Evolutionary conservation across 2,329 filamentous ascomycete species (phyloP).

Genomic region (Aschersonia sp.): DNA sequence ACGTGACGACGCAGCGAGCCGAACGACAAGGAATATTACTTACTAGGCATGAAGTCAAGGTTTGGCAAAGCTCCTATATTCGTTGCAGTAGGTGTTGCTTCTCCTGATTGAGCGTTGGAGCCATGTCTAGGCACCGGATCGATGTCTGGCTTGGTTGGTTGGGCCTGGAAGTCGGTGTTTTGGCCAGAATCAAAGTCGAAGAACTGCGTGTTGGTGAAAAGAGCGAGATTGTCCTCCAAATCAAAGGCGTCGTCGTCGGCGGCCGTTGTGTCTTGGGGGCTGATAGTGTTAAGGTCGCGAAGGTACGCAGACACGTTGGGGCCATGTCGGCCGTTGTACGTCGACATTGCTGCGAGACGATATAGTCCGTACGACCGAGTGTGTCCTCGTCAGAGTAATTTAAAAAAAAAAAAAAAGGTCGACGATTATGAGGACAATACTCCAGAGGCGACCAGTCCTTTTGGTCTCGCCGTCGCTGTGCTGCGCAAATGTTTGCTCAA

Average conservation of each 20-base stretch:
- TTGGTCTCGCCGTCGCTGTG: no score
- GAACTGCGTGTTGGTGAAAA: conserved; percentile 75
- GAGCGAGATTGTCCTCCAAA: conserved; percentile 57
- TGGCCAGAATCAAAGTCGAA: conserved; percentile 63
- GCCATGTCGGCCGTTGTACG: conserved; percentile 61
- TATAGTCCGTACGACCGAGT: no score
- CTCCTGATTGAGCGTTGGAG: conserved; percentile 20
- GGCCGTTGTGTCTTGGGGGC: conserved; percentile 39
- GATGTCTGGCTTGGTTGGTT: conserved; percentile 27
- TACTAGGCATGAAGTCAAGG: conserved; percentile 37
- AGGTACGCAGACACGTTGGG: conserved; percentile 87
- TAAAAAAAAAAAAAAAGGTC: no score
- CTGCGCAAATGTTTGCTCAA: no score
- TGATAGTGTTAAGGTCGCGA: conserved; percentile 66
- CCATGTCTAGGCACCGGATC: conserved; percentile 12
- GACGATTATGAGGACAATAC: no score
- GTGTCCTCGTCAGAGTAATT: no score
- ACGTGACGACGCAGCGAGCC: not conserved
- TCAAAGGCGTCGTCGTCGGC: conserved; percentile 41
- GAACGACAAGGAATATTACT: conserved; percentile 13
- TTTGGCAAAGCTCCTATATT: conserved; percentile 30
- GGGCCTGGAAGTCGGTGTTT: conserved; percentile 40
- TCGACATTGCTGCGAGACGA: conserved; percentile 39
- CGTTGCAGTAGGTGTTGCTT: conserved; percentile 22
- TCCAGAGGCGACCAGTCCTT: no score